phyloP scores from a whole-genome alignment of 805 yeast species.

The Lachancea lanzarotensis region DNA sequence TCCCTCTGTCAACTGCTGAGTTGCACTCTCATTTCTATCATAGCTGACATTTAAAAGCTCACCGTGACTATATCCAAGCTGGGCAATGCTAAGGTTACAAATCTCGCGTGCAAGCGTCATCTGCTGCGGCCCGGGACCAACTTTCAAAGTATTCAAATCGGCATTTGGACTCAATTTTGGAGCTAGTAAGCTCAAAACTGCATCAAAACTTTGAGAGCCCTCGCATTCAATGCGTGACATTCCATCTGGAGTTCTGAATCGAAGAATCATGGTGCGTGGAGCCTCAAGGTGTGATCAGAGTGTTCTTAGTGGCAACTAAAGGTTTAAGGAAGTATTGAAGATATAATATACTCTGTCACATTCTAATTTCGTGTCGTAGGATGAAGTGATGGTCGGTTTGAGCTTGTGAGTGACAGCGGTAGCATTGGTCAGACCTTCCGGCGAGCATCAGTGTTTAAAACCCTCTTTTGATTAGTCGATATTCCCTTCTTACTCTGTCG shows the following conservation, averaged over 20 bases:
- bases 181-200: slow-evolving; percentile 38
- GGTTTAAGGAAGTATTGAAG: neutral
- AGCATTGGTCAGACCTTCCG: no score
- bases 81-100: slow-evolving; percentile 29
- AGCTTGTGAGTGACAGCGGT: no score
- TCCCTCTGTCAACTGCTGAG: slow-evolving; percentile 6
- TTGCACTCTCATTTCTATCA: slow-evolving; percentile 3
- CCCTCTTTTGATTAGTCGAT: no score
- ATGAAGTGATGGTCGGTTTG: neutral
- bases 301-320: neutral
- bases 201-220: slow-evolving; percentile 37
- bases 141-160: slow-evolving; percentile 22
- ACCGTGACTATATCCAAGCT: slow-evolving; percentile 53
- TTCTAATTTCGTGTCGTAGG: neutral
- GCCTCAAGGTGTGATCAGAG: neutral
- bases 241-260: slow-evolving; percentile 84
- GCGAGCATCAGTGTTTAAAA: no score
- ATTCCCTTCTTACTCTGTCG: no score
- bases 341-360: neutral
- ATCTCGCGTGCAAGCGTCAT: slow-evolving; percentile 24
- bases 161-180: slow-evolving; percentile 19
- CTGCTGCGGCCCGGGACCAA: slow-evolving; percentile 27
- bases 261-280: slow-evolving; percentile 41
- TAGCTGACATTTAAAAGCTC: slow-evolving; percentile 47
- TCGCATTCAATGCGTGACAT: slow-evolving; percentile 61